These are phyloP conservation scores for Clitopilus hobsonii DNA, from an alignment of 768 basidiomycete genomes.

Conservation along the genomic window DNA sequence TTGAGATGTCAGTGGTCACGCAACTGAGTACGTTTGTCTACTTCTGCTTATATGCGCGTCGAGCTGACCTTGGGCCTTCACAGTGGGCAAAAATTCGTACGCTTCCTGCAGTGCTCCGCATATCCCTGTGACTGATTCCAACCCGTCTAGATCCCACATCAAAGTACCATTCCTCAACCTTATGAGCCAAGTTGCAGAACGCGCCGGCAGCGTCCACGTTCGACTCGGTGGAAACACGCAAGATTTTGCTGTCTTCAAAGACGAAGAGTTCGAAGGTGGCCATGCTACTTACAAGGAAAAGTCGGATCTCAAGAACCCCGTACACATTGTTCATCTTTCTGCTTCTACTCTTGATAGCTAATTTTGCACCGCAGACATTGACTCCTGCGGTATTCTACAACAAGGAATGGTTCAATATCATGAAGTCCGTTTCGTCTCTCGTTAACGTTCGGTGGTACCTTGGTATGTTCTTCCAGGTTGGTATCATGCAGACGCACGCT, in stretches of 20 bases:
- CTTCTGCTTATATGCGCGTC: neutral
- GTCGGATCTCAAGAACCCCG: conserved; percentile 22
- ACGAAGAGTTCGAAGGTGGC: conserved; percentile 30
- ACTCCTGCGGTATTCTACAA: conserved; percentile 67
- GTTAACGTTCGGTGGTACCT: conserved; percentile 59
- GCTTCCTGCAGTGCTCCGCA: conserved; percentile 12
- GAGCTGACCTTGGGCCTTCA: neutral
- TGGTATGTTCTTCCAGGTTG: conserved; percentile 22
- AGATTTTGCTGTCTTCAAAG: conserved; percentile 42
- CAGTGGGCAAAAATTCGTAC: conserved; percentile 52
- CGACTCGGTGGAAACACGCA: conserved; percentile 68
- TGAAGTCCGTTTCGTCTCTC: conserved; percentile 52
- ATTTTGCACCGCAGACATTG: conserved; percentile 33
- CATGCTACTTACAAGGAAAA: conserved; percentile 38
- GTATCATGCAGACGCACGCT: neutral
- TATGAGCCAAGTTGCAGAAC: conserved; percentile 51
- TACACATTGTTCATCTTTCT: conserved; percentile 10
- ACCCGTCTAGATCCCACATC: conserved; percentile 24
- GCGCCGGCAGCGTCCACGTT: conserved; percentile 50
- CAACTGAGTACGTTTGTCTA: conserved; percentile 51
- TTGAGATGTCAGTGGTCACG: conserved; percentile 70
- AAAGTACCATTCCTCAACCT: conserved; percentile 52
- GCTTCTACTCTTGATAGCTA: neutral
- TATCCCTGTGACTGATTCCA: conserved; percentile 39
- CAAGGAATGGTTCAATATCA: conserved; percentile 59